Base-by-base conservation (phyloP, 2,329 filamentous ascomycete species). In the Aspergillus alliaceus region DNA sequence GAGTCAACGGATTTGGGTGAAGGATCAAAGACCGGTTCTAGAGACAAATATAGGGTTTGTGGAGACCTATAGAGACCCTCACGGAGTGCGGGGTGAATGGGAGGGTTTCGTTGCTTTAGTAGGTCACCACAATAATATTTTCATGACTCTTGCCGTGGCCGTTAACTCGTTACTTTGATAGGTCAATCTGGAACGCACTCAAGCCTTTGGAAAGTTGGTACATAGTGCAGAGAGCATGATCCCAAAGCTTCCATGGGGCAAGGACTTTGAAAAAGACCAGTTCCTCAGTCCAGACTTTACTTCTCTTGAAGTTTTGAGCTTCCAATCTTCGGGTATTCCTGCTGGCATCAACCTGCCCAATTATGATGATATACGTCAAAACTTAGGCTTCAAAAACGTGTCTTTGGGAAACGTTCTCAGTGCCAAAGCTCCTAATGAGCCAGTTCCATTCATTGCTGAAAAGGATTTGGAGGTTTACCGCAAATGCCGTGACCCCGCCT, bases 211-310 rank as follows among this genome's bases (percentile, higher is more conserved):
- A 7, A 88, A 90, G 64, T 84, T 98, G 1, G 95, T 98, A 4
- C 83, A 87, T 20, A 87, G 87, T 25, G 93, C 95, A 0, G 89
- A 92, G 11, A 80, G 81, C 46, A 87, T 96, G 71, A 97, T 99
- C 51, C 91, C 92, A 6, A 86, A 96, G 60, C 80, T 99, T 14
- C 95, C 95, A 0, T 99, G 95, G 95, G 80, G 82, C 34, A 84
- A 85, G 47, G 90, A 91, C 0, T 99, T 98, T 64, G 95, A 99
- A 72, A 98, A 98, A 76, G 93, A 97, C 79, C 92, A 90, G 69
- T 99, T 99, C 75, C 77, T 96, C 34, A 93, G 91, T 52, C 95
- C 95, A 0, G 95, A 99, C 73, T 99, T 99, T 71, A 98, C 95
- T 0, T 95, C 90, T 9, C 82, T 98, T 1, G 95, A 99, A 73